A percentile compares a stretch with the other conserved stretches of the same genome.
phyloP scores from a whole-genome alignment of 1,139 yeast genomes.

The Taphrina flavorubra region DNA sequence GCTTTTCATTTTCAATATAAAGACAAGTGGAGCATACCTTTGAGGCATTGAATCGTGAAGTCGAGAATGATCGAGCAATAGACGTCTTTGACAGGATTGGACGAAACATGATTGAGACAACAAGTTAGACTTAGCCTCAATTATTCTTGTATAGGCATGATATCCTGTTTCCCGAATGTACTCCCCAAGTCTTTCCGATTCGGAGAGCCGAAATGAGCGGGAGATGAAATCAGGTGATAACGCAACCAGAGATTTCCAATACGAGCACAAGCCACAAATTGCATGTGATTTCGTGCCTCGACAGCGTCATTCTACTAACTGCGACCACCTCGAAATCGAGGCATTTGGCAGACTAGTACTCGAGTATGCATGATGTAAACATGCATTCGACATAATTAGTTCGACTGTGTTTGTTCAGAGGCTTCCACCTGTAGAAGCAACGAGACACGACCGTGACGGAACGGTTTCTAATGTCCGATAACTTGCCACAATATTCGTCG shows the following conservation, averaged over 20 bases:
- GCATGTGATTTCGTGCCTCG: background rate
- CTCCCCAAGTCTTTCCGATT: background rate
- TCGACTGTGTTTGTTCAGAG: too few relatives aligned
- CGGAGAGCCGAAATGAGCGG: slow-evolving; percentile 19
- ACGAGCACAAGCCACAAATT: slow-evolving; percentile 7
- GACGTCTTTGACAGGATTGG: slow-evolving; percentile 31
- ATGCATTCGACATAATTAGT: too few relatives aligned
- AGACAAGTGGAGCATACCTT: slow-evolving; percentile 11
- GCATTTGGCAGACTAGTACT: too few relatives aligned
- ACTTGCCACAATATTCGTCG: slow-evolving; percentile 16
- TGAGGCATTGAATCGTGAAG: slow-evolving; percentile 38
- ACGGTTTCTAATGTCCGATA: background rate
- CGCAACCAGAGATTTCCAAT: background rate
- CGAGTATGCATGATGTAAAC: too few relatives aligned
- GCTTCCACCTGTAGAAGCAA: too few relatives aligned
- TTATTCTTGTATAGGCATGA: background rate
- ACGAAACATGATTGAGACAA: slow-evolving; percentile 25
- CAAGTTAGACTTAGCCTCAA: background rate
- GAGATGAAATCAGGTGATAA: slow-evolving; percentile 9
- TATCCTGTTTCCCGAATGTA: background rate
- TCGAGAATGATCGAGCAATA: slow-evolving; percentile 39
- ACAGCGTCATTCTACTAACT: background rate
- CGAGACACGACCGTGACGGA: too few relatives aligned
- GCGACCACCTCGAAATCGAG: too few relatives aligned
- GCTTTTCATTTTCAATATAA: background rate